A percentile compares a stretch with the other conserved stretches of the same genome.
Evolutionary conservation across 1,139 yeast genomes (phyloP).

Genomic region (Debaryomyces nepalensis): DNA sequence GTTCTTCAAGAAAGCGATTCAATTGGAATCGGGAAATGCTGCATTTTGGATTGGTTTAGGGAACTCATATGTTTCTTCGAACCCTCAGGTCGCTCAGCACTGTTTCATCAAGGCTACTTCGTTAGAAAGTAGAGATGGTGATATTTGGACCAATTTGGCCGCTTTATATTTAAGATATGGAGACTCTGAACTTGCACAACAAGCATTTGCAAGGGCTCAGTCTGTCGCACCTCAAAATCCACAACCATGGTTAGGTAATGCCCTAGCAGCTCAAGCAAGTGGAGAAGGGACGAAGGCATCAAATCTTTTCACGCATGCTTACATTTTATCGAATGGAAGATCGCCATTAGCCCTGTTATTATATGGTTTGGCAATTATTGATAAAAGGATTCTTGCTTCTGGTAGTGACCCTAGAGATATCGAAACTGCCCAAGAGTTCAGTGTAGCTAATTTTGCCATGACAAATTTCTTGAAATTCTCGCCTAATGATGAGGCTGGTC

Average conservation of each 20-base stretch:
- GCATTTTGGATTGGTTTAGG: conserved; percentile 87
- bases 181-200: conserved; percentile 73
- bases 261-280: conserved; percentile 62
- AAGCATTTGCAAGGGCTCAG: conserved; percentile 75
- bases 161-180: conserved; percentile 70
- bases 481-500: conserved; percentile 68
- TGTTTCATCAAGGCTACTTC: conserved; percentile 85
- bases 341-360: conserved; percentile 73
- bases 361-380: conserved; percentile 65
- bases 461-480: conserved; percentile 68
- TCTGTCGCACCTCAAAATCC: conserved; percentile 80
- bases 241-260: conserved; percentile 88
- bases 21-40: conserved; percentile 68
- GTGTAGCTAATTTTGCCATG: conserved; percentile 74
- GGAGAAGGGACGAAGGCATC: conserved; percentile 60
- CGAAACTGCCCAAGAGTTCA: conserved; percentile 64
- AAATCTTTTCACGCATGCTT: conserved; percentile 75
- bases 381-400: conserved; percentile 41
- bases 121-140: conserved; percentile 67
- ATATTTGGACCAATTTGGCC: conserved; percentile 83
- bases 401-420: conserved; percentile 55
- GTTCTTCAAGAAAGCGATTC: conserved; percentile 68
- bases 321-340: conserved; percentile 72
- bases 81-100: conserved; percentile 84
- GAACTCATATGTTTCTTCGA: conserved; percentile 59